Conservation (phyloP, 2,329 filamentous ascomycete genomes). For the Diaporthe capsici region DNA sequence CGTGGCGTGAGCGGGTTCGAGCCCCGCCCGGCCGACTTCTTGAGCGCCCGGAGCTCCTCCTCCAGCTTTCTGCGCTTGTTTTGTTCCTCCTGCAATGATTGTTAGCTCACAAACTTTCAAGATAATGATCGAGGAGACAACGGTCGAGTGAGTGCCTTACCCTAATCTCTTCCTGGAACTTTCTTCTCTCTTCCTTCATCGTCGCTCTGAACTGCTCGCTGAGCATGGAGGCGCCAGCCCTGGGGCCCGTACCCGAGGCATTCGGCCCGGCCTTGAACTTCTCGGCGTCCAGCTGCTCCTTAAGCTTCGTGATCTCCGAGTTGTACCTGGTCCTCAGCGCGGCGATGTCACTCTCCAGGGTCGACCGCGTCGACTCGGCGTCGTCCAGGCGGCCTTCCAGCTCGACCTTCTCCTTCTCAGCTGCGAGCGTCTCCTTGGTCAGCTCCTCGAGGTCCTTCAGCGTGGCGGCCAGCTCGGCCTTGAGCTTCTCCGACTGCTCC, state of each 20-base stretch:
- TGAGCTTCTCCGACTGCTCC: constrained; percentile 64
- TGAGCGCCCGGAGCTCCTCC: constrained; percentile 63
- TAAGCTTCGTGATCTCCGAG: constrained; percentile 58
- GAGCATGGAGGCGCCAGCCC: constrained; percentile 64
- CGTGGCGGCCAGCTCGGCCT: constrained; percentile 64
- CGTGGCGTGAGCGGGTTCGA: constrained; percentile 60
- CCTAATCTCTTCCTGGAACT: constrained; percentile 68
- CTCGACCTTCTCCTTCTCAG: constrained; percentile 65
- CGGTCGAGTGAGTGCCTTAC: constrained; percentile 51
- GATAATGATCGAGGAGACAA: not conserved
- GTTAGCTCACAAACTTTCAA: constrained; percentile 48
- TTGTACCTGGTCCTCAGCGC: constrained; percentile 57
- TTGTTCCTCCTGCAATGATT: constrained; percentile 63
- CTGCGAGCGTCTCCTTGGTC: constrained; percentile 64
- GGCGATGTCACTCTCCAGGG: constrained; percentile 57
- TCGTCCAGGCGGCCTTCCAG: constrained; percentile 60
- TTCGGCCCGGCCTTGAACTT: constrained; percentile 58
- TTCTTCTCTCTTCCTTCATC: constrained; percentile 70
- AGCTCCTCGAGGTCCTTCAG: constrained; percentile 68
- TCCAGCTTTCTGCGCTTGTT: constrained; percentile 62
- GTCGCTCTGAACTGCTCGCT: constrained; percentile 70
- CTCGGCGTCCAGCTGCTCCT: constrained; percentile 67
- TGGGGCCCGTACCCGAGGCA: constrained; percentile 51
- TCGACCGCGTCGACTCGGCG: constrained; percentile 51
- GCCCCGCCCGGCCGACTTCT: constrained; percentile 57